Evolutionary conservation across 2,329 filamentous ascomycete genomes (phyloP).

Genomic region (Aspergillus hiratsukae): DNA sequence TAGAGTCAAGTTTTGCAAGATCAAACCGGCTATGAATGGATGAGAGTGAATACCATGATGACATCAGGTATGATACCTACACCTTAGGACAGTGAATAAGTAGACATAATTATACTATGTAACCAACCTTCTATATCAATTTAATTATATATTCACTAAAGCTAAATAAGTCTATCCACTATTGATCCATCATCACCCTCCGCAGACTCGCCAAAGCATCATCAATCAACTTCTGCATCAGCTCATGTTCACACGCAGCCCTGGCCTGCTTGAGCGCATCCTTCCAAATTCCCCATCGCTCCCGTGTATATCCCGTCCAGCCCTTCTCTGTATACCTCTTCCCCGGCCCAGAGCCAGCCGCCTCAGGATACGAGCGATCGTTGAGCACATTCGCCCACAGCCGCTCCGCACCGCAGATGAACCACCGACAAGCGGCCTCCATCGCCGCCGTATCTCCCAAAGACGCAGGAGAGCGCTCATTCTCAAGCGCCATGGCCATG

Average conservation of each 20-base stretch:
- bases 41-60: too few relatives aligned
- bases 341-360: background rate
- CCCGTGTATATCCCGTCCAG: background rate
- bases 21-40: too few relatives aligned
- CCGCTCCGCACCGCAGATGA: constrained; percentile 10
- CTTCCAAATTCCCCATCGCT: background rate
- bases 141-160: background rate
- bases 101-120: too few relatives aligned
- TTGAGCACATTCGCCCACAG: constrained; percentile 6
- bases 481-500: background rate
- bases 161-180: background rate
- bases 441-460: constrained; percentile 5
- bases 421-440: constrained; percentile 13
- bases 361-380: background rate
- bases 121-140: too few relatives aligned
- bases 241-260: background rate
- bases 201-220: constrained; percentile 8
- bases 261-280: constrained; percentile 2
- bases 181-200: background rate
- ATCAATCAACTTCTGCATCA: constrained; percentile 5
- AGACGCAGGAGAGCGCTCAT: background rate
- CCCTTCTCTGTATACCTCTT: background rate
- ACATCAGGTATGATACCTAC: too few relatives aligned
- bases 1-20: too few relatives aligned
- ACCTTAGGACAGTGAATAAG: too few relatives aligned